A percentile compares a stretch with the other conserved stretches of the same genome.
These are phyloP conservation scores for Begonia peltatifolia DNA, from an alignment of 306 rosid genomes.

Conservation along the genomic window DNA sequence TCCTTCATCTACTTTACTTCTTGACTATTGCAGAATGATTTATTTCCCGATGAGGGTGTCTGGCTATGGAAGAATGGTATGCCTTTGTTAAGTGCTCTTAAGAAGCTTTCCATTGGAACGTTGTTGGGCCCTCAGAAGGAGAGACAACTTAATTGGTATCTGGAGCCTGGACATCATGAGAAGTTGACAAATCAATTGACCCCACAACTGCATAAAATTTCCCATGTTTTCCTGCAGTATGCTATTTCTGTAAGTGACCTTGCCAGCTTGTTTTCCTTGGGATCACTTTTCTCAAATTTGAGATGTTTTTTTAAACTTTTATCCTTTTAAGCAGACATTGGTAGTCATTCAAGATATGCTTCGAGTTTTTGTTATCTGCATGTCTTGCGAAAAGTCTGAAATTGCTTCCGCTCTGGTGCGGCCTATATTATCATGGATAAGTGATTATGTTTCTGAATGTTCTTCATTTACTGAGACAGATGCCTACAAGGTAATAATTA, in stretches of 20 bases:
- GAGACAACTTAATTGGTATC: constrained; percentile 75
- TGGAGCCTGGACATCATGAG: constrained; percentile 58
- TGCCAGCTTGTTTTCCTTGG: neutral
- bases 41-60: constrained; percentile 82
- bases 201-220: constrained; percentile 67
- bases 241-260: constrained; percentile 72
- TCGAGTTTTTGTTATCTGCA: constrained; percentile 61
- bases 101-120: constrained; percentile 74
- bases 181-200: constrained; percentile 62
- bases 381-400: constrained; percentile 46
- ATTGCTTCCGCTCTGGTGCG: constrained; percentile 50
- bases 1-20: neutral
- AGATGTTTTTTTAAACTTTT: neutral
- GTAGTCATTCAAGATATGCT: constrained; percentile 84
- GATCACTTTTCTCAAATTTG: neutral
- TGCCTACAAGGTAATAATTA: constrained; percentile 46
- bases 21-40: constrained; percentile 56
- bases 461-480: constrained; percentile 46
- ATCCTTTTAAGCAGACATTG: constrained; percentile 37
- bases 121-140: constrained; percentile 74
- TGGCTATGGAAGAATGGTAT: constrained; percentile 84
- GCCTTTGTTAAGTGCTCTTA: constrained; percentile 81
- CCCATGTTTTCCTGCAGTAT: constrained; percentile 77
- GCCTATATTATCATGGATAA: constrained; percentile 49
- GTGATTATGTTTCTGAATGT: constrained; percentile 36